Percentiles rank a stretch among this genome's conserved stretches.
Evolutionary conservation across 352 stramenopile species (phyloP).

Genomic region (Globisporangium barbulae): DNA sequence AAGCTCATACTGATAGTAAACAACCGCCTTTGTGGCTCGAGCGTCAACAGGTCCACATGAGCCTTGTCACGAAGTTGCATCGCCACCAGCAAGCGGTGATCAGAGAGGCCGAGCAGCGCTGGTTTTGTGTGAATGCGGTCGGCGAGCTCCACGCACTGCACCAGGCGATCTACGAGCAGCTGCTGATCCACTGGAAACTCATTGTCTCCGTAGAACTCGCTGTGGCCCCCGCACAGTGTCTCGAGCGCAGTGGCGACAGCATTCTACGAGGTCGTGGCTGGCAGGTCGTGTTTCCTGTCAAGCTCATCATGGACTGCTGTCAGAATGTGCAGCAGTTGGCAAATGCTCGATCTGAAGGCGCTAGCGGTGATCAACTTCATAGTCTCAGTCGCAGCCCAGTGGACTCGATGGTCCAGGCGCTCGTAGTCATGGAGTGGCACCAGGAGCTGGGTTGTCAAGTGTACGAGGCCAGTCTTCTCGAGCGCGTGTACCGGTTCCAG

Average conservation of each 20-base stretch:
- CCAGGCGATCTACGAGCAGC: slow-evolving; percentile 40
- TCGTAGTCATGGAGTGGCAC: slow-evolving; percentile 39
- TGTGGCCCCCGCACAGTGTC: slow-evolving; percentile 18
- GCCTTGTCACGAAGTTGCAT: slow-evolving; percentile 18
- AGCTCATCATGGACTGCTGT: slow-evolving; percentile 30
- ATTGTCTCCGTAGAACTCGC: slow-evolving; percentile 37
- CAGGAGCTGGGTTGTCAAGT: slow-evolving; percentile 26
- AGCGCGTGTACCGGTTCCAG: slow-evolving; percentile 42
- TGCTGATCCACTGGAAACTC: slow-evolving; percentile 43
- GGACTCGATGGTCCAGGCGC: slow-evolving; percentile 16
- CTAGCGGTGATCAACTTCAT: too few species aligned
- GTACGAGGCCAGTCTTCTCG: slow-evolving; percentile 42
- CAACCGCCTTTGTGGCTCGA: slow-evolving; percentile 17
- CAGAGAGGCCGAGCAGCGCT: slow-evolving; percentile 30
- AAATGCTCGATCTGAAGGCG: too few species aligned
- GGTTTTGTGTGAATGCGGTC: slow-evolving; percentile 28
- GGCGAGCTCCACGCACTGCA: slow-evolving; percentile 34
- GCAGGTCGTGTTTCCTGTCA: slow-evolving; percentile 30
- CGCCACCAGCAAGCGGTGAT: slow-evolving; percentile 20
- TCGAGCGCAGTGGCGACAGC: slow-evolving; percentile 27
- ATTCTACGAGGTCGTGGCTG: slow-evolving; percentile 29
- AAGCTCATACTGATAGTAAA: slow-evolving; percentile 3
- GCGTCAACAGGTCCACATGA: slow-evolving; percentile 21
- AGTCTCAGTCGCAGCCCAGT: neutral
- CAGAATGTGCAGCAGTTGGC: slow-evolving; percentile 6